Evolutionary conservation across 106 monocot genomes (phyloP).

Genomic region (Dioscorea zingiberensis): DNA sequence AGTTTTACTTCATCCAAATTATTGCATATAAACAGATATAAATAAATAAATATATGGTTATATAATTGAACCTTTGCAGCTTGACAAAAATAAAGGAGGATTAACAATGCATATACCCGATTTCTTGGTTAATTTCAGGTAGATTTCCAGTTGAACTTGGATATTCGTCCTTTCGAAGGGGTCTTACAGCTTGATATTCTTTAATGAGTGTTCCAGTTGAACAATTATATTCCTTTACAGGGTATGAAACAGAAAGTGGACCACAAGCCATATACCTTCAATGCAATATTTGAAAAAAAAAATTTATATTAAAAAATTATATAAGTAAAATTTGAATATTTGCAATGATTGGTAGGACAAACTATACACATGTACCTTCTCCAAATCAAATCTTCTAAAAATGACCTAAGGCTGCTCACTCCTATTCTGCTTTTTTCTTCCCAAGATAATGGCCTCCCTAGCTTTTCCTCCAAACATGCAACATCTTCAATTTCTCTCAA

Average conservation of each 20-base stretch:
- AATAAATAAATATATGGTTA: background rate
- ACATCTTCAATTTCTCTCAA: slow-evolving; percentile 79
- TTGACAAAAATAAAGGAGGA: background rate
- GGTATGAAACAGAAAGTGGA: slow-evolving; percentile 74
- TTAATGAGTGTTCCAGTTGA: too few relatives aligned
- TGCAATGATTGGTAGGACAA: background rate
- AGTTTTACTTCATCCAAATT: slow-evolving; percentile 64
- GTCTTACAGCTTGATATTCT: too few relatives aligned
- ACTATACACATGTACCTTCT: slow-evolving; percentile 40
- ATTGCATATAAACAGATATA: slow-evolving; percentile 19
- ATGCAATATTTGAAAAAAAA: background rate
- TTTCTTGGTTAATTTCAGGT: slow-evolving; percentile 63
- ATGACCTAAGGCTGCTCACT: slow-evolving; percentile 67
- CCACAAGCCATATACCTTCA: slow-evolving; percentile 77
- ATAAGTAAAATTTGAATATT: background rate
- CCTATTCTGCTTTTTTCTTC: slow-evolving; percentile 86
- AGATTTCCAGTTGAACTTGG: slow-evolving; percentile 61
- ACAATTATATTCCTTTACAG: too few relatives aligned
- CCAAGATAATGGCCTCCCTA: slow-evolving; percentile 58
- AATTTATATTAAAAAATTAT: background rate
- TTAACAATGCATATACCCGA: slow-evolving; percentile 30
- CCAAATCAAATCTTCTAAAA: slow-evolving; percentile 71
- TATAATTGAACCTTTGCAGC: background rate
- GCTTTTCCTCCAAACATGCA: slow-evolving; percentile 64
- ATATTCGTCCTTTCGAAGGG: slow-evolving; percentile 74